Base-by-base conservation (phyloP, 2,329 filamentous ascomycete species). In the Ceratocystis albifundus region DNA sequence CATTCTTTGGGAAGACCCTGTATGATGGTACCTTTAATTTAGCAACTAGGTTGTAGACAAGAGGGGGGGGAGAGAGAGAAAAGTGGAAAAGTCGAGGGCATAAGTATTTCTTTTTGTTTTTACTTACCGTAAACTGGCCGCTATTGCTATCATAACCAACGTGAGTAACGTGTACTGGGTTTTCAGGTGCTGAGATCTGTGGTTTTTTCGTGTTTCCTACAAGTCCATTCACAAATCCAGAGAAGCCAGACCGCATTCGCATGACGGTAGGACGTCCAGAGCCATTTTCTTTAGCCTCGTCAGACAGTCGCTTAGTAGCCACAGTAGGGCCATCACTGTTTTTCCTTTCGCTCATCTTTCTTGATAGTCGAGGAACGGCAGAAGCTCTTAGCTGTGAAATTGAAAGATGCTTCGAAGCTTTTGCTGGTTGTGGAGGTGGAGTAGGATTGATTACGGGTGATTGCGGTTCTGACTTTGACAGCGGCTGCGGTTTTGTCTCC, bases 61-160 rank as follows among this genome's bases (percentile, higher is more conserved):
- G 48, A 25, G 0, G 7, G 4, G 48, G n/a, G n/a, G n/a, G n/a
- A n/a, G n/a, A n/a, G n/a, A n/a, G n/a, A n/a, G n/a, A n/a, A n/a
- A 25, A 7, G 15, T 64, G 30, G 2, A 62, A 44, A 50, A 67
- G 30, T 64, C 64, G 62, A 57, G 32, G 64, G 62, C 66, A 70
- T 69, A 44, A 48, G 69, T 67, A 25, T 50, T 15, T n/a, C n/a
- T n/a, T n/a, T n/a, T n/a, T n/a, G n/a, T n/a, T 41, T 41, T 32
- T 57, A 64, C 87, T 73, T 81, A 96, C 91, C 67, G 93, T 97
- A 76, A 96, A 99, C 77, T 96, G 90, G 70, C 94, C 94, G 2
- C 94, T 97, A 72, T 89, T 84, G 77, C 94, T 96, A 76, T 99
- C 93, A 75, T 96, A 96, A 71, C 93, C 93, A 70, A 99, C 94